Percentiles rank a stretch among this genome's conserved stretches.
Conservation (phyloP, 1,284 basidiomycete species). For the Ceratobasidium sp. region DNA sequence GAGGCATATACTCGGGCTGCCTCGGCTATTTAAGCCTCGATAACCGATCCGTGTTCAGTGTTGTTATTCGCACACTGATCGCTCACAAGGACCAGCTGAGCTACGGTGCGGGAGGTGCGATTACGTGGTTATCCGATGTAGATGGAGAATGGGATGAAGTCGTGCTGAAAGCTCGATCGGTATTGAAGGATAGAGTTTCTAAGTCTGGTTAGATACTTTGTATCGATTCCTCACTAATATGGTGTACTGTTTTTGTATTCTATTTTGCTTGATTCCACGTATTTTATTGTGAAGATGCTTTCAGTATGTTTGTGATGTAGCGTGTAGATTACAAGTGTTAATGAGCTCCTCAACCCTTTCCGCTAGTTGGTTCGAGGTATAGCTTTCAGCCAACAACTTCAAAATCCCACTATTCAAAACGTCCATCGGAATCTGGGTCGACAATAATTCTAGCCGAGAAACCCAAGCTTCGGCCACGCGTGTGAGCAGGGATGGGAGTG, state of each 20-base stretch:
- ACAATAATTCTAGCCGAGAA: constrained; percentile 6
- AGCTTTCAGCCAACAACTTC: background rate
- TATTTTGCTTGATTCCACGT: background rate
- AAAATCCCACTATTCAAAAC: constrained; percentile 28
- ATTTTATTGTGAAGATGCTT: background rate
- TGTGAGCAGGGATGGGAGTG: background rate
- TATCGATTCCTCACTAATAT: background rate
- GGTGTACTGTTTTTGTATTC: background rate
- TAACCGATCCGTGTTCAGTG: constrained; percentile 90
- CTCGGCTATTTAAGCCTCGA: constrained; percentile 93
- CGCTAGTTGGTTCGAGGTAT: background rate
- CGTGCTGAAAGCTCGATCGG: constrained; percentile 24
- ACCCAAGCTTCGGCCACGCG: constrained; percentile 3
- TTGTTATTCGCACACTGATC: constrained; percentile 94
- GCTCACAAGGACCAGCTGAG: constrained; percentile 61
- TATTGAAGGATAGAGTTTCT: constrained; percentile 4
- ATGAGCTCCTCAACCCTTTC: background rate
- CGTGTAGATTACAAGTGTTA: background rate
- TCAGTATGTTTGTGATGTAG: background rate
- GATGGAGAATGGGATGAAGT: constrained; percentile 96
- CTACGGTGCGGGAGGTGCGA: constrained; percentile 93
- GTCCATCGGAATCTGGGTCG: background rate
- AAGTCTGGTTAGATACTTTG: background rate
- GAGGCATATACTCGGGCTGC: constrained; percentile 91
- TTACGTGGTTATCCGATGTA: constrained; percentile 89